Evolutionary conservation across 768 basidiomycete genomes (phyloP).

Genomic region (Antrodiella citrinella): DNA sequence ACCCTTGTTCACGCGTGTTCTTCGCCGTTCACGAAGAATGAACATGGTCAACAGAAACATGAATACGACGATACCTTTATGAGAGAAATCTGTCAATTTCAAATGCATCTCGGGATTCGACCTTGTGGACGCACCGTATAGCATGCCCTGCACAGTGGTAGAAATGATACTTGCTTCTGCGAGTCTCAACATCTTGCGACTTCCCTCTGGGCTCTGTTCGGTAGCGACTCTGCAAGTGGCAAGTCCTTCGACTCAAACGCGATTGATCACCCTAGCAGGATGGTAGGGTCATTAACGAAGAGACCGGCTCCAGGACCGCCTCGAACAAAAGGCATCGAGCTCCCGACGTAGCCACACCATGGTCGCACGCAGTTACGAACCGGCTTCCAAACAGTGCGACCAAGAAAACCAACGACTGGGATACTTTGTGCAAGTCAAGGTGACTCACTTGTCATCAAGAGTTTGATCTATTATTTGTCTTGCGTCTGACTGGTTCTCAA

Average conservation of each 20-base stretch:
- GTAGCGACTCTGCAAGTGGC: no score
- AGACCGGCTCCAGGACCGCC: neutral
- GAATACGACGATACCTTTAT: conserved; percentile 15
- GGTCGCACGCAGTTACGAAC: neutral
- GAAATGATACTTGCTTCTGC: conserved; percentile 14
- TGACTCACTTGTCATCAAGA: no score
- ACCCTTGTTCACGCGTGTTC: conserved; percentile 11
- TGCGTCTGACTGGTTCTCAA: no score
- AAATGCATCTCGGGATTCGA: neutral
- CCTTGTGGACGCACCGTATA: conserved; percentile 12
- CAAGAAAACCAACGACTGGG: no score
- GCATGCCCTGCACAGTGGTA: conserved; percentile 15
- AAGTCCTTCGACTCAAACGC: neutral
- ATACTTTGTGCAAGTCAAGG: no score
- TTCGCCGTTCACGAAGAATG: conserved; percentile 14
- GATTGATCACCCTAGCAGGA: neutral
- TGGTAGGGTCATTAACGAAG: no score
- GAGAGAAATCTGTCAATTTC: neutral
- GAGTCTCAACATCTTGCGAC: neutral
- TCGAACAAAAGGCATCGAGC: neutral
- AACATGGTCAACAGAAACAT: conserved; percentile 19
- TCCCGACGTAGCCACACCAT: neutral
- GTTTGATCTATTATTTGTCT: no score
- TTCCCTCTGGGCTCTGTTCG: no score
- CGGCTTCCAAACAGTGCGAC: neutral